These are phyloP conservation scores for Arthrobotrys conoides DNA, from an alignment of 2,329 filamentous ascomycete genomes.

Conservation along the genomic window DNA sequence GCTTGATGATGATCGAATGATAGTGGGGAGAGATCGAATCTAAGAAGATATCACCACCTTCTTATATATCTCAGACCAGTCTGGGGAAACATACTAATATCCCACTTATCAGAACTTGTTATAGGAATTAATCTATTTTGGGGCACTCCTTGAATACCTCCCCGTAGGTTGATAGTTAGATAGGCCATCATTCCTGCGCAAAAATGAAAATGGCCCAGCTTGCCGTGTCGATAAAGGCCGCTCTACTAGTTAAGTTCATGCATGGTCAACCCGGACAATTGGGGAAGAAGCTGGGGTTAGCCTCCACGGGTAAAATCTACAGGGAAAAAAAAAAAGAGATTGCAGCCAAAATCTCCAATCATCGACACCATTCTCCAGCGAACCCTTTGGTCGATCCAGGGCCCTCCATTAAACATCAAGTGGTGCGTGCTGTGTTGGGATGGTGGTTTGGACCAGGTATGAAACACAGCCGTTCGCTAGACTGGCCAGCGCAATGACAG, in stretches of 20 bases:
- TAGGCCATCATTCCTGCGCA: constrained; percentile 10
- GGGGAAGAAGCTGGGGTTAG: constrained; percentile 34
- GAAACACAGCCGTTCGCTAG: constrained; percentile 61
- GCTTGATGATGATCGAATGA: constrained; percentile 48
- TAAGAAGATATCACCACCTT: constrained; percentile 25
- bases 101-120: neutral
- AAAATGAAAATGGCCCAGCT: constrained; percentile 23
- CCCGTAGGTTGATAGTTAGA: constrained; percentile 20
- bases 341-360: constrained; percentile 33
- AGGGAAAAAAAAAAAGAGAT: constrained; percentile 41
- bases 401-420: neutral
- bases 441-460: constrained; percentile 42
- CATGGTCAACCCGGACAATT: constrained; percentile 34
- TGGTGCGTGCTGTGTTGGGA: constrained; percentile 40
- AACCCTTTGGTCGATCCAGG: constrained; percentile 25
- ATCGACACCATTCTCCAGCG: neutral
- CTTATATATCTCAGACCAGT: constrained; percentile 48
- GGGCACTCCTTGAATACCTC: constrained; percentile 29
- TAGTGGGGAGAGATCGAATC: constrained; percentile 32
- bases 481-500: constrained; percentile 46
- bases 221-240: constrained; percentile 48
- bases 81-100: constrained; percentile 27
- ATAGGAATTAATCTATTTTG: constrained; percentile 48
- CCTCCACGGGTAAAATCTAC: constrained; percentile 43
- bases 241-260: constrained; percentile 28